Percentiles rank a stretch among this genome's conserved stretches.
These are phyloP conservation scores for Colletotrichum neosansevieriae DNA, from an alignment of 2,329 filamentous ascomycete genomes.

Conservation along the genomic window DNA sequence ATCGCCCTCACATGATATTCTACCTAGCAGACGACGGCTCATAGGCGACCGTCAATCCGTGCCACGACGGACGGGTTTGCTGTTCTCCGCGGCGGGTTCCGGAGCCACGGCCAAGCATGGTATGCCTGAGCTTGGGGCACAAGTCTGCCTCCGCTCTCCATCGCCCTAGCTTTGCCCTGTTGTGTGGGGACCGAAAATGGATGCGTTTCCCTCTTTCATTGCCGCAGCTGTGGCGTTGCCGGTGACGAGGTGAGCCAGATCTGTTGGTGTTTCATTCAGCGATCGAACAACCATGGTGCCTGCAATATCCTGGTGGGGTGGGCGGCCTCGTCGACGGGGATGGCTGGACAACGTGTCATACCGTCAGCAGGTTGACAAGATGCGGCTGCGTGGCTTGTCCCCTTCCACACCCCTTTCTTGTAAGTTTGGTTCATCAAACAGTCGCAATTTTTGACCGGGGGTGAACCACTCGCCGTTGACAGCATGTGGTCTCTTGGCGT, in stretches of 20 bases:
- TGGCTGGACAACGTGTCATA: constrained; percentile 29
- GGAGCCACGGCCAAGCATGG: not conserved
- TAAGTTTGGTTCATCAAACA: constrained; percentile 24
- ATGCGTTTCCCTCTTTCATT: not conserved
- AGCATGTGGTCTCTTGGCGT: constrained; percentile 16
- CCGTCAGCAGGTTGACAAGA: constrained; percentile 19
- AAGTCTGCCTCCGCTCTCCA: constrained; percentile 11
- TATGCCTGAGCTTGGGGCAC: constrained; percentile 21
- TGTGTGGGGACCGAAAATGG: not conserved
- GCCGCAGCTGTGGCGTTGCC: not conserved
- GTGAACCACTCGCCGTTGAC: not conserved
- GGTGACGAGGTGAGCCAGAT: not conserved
- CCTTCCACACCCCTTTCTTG: constrained; percentile 20
- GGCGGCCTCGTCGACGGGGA: constrained; percentile 23
- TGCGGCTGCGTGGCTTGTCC: constrained; percentile 3
- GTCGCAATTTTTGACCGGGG: not conserved
- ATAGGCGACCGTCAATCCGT: not conserved
- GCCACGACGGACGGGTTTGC: not conserved
- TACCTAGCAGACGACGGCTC: not conserved
- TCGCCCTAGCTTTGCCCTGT: not conserved
- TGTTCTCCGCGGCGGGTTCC: not conserved
- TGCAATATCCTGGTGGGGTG: not conserved
- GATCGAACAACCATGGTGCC: not conserved
- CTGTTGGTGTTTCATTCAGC: constrained; percentile 35
- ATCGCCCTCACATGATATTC: not conserved